Evolutionary conservation across 2,329 filamentous ascomycete genomes (phyloP), one percentile per base, ranked within the genome.

Genomic region (Diplodia mutila): DNA sequence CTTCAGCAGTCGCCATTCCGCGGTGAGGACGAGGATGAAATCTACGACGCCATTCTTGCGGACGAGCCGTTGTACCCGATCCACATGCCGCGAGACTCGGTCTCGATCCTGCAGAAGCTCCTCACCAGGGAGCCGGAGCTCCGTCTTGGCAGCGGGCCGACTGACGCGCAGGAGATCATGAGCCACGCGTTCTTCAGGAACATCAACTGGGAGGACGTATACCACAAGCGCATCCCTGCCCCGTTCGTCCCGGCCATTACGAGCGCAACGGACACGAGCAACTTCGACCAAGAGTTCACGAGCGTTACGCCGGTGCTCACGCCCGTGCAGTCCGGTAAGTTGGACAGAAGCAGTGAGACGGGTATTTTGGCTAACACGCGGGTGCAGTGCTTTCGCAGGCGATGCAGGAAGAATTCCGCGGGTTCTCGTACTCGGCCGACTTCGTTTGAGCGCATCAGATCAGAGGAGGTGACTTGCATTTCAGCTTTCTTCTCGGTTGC

Each of bases 341-440:
- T 85, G 18, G 23, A 11, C 37, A 46, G n/a, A 12, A 52, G 7
- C 27, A 16, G 59, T 4, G 12, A 49, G 29, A 51, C 9, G 39
- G 27, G 2, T 3, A 25, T 27, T 37, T 27, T 32, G 71, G 69
- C 73, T 78, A 71, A 77, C 70, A 39, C 18, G 42, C 8, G 37
- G 12, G 49, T 46, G 48, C 72, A 97, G 95, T 99, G 53, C 86
- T 99, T 71, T 97, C 94, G 32, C 95, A 98, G 84, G 93, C 93
- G 52, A 98, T 98, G 94, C 95, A 99, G 83, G 95, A 99, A 83
- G 94, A 99, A 80, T 99, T 99, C 90, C 89, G 95, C 69, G 95
- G 95, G 72, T 99, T 99, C 84, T 98, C 94, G 29, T 99, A 99
- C 82, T 95, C 92, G 64, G 92, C 92, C 69, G 93, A 97, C 80